A percentile compares a stretch with the other conserved stretches of the same genome.
phyloP scores from a whole-genome alignment of 2,329 filamentous ascomycete species.

The Neonectria hederae region DNA sequence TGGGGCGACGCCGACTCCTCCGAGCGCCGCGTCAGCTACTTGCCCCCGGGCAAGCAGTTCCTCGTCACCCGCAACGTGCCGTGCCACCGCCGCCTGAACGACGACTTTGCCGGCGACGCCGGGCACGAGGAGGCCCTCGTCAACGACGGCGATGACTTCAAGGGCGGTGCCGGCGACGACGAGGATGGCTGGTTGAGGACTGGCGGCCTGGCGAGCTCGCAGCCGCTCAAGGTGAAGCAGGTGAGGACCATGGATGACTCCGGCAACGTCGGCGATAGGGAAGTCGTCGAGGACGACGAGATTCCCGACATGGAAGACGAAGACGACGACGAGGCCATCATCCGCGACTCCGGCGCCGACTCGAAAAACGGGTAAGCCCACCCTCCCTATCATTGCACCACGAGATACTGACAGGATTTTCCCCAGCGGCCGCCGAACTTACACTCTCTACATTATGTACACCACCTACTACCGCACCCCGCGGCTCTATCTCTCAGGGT shows the following conservation, averaged over 20 bases:
- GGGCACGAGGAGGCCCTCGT: slow-evolving; percentile 89
- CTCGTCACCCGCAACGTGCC: slow-evolving; percentile 94
- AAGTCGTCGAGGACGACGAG: slow-evolving; percentile 77
- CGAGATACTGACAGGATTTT: not conserved
- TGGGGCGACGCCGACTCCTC: slow-evolving; percentile 92
- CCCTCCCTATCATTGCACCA: not conserved
- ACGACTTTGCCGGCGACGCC: slow-evolving; percentile 90
- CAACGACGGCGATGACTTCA: slow-evolving; percentile 76
- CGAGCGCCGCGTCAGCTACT: slow-evolving; percentile 79
- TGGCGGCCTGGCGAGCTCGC: slow-evolving; percentile 78
- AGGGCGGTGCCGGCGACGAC: slow-evolving; percentile 63
- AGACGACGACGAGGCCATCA: slow-evolving; percentile 96
- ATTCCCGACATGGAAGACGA: slow-evolving; percentile 99
- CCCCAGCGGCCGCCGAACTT: slow-evolving; percentile 84
- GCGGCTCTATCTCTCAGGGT: slow-evolving; percentile 93
- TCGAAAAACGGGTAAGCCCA: slow-evolving; percentile 56
- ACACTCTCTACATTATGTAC: slow-evolving; percentile 98
- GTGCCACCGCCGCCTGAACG: slow-evolving; percentile 89
- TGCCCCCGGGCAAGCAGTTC: slow-evolving; percentile 93
- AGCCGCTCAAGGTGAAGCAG: slow-evolving; percentile 80
- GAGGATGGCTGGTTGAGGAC: slow-evolving; percentile 94
- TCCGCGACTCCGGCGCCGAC: slow-evolving; percentile 72
- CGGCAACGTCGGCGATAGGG: slow-evolving; percentile 82
- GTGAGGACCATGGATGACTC: slow-evolving; percentile 90
- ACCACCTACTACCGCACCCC: slow-evolving; percentile 96